Base-by-base conservation (phyloP, 2,329 filamentous ascomycete species). In the Aspergillus fijiensis region DNA sequence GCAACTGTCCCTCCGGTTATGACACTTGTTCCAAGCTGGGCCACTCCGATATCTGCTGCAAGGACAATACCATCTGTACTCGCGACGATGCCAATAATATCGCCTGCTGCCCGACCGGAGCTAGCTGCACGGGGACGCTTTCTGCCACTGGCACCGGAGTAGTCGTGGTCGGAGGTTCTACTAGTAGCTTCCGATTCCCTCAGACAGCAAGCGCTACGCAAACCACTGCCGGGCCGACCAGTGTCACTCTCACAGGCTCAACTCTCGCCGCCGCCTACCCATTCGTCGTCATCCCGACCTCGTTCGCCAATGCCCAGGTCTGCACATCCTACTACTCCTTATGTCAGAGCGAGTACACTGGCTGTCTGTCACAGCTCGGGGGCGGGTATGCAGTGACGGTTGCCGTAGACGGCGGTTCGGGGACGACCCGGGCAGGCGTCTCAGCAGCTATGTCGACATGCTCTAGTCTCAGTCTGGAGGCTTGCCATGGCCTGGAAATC, bases 81-180 rank as follows among this genome's bases (percentile, higher is more conserved):
- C 78, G 80, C 54, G 86, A 88, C 72, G 73, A 74, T 47, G 82
- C 80, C 42, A 80, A 84, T 57, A 79, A 86, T 62, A 81, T 87
- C 57, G 86, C 85, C 25, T 88, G 86, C 77, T 88, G 86, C 73
- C 85, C 85, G 0, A 78, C 74, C 27, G 81, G 82, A 54, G 82
- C 82, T 14, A 80, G 76, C 29, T 88, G 86, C 68, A 87, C 85
- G 0, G 86, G 86, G 2, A 80, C 77, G 9, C 77, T 87, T 10
- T 72, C 77, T 0, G 72, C 67, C 2, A 61, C 69, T 3, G 65
- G 63, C 5, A 68, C 70, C 1, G 66, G 61, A 4, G 59, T 64
- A 1, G 62, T 45, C 39, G 63, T 47, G 11, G 52, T 29, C 2
- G 66, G 66, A 4, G 65, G 69, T 16, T 60, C 63, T 55, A 65